phyloP scores from a whole-genome alignment of 225 moss, liverwort and hornwort species.

The Lunularia cruciata region DNA sequence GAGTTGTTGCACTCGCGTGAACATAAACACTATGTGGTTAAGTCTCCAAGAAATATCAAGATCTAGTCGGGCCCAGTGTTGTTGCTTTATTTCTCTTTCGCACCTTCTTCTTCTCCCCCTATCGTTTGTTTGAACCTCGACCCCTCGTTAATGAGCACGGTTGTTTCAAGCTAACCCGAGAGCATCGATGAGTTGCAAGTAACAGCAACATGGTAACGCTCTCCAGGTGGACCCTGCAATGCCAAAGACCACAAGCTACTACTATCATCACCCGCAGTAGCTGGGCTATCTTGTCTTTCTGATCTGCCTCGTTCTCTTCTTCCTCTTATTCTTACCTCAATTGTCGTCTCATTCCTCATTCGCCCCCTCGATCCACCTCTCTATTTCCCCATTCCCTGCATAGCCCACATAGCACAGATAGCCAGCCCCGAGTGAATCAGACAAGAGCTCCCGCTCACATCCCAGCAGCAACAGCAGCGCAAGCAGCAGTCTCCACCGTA shows the following conservation, averaged over 20 bases:
- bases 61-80: slow-evolving; percentile 5
- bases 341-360: not conserved
- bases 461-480: too few species aligned
- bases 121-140: not conserved
- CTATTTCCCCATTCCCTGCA: too few species aligned
- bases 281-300: slow-evolving; percentile 9
- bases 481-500: too few species aligned
- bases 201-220: not conserved
- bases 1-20: too few species aligned
- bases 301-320: not conserved
- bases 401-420: too few species aligned
- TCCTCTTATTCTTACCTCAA: not conserved
- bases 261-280: too few species aligned
- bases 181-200: not conserved
- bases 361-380: too few species aligned
- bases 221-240: not conserved
- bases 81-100: not conserved
- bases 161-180: not conserved
- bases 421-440: too few species aligned
- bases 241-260: too few species aligned
- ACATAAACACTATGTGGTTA: slow-evolving; percentile 1
- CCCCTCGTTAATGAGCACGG: not conserved
- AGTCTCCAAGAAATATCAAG: not conserved
- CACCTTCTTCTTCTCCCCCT: too few species aligned
- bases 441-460: too few species aligned